These are phyloP conservation scores for Leccinum longicurvipes DNA, from an alignment of 768 basidiomycete genomes.

Conservation along the genomic window DNA sequence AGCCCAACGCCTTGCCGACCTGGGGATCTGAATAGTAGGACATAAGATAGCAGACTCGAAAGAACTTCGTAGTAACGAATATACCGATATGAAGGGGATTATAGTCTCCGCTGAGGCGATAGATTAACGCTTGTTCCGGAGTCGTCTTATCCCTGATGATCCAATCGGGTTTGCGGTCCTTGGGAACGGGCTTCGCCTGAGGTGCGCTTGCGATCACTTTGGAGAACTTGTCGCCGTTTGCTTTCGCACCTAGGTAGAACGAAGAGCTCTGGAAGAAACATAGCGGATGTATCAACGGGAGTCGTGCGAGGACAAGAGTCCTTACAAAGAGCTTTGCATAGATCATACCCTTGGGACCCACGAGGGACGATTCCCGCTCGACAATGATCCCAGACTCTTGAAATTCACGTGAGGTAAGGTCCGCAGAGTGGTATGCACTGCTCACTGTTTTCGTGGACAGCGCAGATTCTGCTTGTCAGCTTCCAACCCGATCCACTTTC, in stretches of 20 bases:
- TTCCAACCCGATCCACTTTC: constrained; percentile 81
- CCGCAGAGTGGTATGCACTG: background rate
- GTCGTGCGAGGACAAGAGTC: background rate
- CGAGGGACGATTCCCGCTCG: constrained; percentile 58
- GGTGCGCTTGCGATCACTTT: constrained; percentile 61
- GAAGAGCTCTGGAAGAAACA: constrained; percentile 46
- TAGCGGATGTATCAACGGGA: background rate
- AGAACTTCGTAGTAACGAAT: constrained; percentile 2
- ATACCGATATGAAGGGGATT: constrained; percentile 74
- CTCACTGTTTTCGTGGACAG: constrained; percentile 81
- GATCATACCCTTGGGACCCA: constrained; percentile 56
- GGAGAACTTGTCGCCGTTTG: constrained; percentile 56
- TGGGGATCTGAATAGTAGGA: constrained; percentile 51
- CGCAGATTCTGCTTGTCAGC: constrained; percentile 60
- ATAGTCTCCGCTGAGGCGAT: constrained; percentile 76
- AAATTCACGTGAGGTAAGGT: background rate
- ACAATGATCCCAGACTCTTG: constrained; percentile 74
- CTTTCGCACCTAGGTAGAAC: constrained; percentile 69
- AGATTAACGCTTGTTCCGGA: constrained; percentile 64
- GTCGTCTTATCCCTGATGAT: constrained; percentile 59
- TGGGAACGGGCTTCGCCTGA: constrained; percentile 57
- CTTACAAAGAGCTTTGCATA: constrained; percentile 64
- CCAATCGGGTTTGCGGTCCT: constrained; percentile 59
- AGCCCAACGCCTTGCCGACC: constrained; percentile 70
- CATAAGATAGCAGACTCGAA: background rate